A percentile compares a stretch with the other conserved stretches of the same genome.
phyloP scores from a whole-genome alignment of 2,329 filamentous ascomycete genomes.

The Sporothrix brunneoviolacea region DNA sequence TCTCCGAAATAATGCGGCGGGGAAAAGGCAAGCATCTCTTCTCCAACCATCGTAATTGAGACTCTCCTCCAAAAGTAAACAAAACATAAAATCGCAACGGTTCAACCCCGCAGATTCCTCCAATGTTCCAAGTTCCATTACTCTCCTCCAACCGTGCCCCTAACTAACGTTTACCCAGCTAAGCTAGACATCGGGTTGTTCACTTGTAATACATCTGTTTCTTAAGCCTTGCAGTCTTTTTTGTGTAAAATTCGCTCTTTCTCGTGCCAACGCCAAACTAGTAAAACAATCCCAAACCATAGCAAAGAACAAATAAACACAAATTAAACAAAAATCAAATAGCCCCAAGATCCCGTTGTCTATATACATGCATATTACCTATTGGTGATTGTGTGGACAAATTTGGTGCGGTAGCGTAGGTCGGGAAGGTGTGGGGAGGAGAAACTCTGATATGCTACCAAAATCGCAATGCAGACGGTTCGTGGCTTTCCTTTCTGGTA shows the following conservation, averaged over 20 bases:
- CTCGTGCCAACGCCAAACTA: constrained; percentile 11
- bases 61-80: too few species aligned
- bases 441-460: not conserved
- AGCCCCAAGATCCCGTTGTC: constrained; percentile 6
- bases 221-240: not conserved
- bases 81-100: too few species aligned
- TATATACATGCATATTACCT: constrained; percentile 12
- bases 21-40: too few species aligned
- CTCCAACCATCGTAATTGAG: too few species aligned
- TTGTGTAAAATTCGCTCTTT: not conserved
- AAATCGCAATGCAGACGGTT: too few species aligned
- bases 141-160: too few species aligned
- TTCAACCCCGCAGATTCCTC: too few species aligned
- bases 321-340: constrained; percentile 1
- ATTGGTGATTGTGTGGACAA: not conserved
- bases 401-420: not conserved
- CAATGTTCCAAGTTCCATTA: too few species aligned
- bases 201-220: constrained; percentile 1
- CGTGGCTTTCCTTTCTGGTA: too few species aligned
- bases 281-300: not conserved
- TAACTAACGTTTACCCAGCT: too few species aligned
- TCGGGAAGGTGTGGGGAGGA: not conserved
- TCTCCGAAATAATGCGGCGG: not conserved
- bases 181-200: too few species aligned
- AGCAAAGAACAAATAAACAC: not conserved